Conservation (phyloP, 1,284 basidiomycete species). For the Ceratobasidium sp. region DNA sequence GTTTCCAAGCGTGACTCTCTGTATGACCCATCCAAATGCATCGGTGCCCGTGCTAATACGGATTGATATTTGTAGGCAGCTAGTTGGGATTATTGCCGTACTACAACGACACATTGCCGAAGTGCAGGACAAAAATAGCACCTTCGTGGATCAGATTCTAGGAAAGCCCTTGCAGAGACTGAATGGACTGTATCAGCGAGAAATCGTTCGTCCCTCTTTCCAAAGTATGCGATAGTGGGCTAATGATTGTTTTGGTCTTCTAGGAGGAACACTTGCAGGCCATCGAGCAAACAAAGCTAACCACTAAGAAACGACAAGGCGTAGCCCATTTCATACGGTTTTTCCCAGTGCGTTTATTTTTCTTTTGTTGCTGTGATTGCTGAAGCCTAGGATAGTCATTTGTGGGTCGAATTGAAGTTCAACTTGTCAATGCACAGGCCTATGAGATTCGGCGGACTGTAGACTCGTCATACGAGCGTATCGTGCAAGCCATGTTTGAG, state of each 20-base stretch:
- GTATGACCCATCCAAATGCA: slow-evolving; percentile 54
- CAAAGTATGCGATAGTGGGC: background rate
- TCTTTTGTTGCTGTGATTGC: background rate
- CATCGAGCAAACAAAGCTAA: slow-evolving; percentile 91
- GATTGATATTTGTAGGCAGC: slow-evolving; percentile 62
- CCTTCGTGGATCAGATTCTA: slow-evolving; percentile 74
- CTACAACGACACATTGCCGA: slow-evolving; percentile 82
- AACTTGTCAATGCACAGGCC: slow-evolving; percentile 78
- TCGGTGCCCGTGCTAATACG: too few species aligned
- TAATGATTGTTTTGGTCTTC: background rate
- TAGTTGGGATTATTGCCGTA: slow-evolving; percentile 82
- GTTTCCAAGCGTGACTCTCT: slow-evolving; percentile 77
- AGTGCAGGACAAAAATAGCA: slow-evolving; percentile 77
- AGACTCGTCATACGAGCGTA: slow-evolving; percentile 84
- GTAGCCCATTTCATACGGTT: slow-evolving; percentile 92
- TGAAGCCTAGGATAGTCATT: slow-evolving; percentile 58
- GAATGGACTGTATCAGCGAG: slow-evolving; percentile 74
- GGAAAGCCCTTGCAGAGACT: slow-evolving; percentile 83
- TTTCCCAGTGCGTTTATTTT: slow-evolving; percentile 67
- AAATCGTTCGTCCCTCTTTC: slow-evolving; percentile 64
- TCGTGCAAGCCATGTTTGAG: slow-evolving; percentile 90
- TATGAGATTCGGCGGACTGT: slow-evolving; percentile 81
- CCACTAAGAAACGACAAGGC: slow-evolving; percentile 90
- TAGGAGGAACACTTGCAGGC: slow-evolving; percentile 86
- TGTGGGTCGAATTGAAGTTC: slow-evolving; percentile 82